phyloP scores from a whole-genome alignment of 2,329 filamentous ascomycete species.

The Periconia sp. region DNA sequence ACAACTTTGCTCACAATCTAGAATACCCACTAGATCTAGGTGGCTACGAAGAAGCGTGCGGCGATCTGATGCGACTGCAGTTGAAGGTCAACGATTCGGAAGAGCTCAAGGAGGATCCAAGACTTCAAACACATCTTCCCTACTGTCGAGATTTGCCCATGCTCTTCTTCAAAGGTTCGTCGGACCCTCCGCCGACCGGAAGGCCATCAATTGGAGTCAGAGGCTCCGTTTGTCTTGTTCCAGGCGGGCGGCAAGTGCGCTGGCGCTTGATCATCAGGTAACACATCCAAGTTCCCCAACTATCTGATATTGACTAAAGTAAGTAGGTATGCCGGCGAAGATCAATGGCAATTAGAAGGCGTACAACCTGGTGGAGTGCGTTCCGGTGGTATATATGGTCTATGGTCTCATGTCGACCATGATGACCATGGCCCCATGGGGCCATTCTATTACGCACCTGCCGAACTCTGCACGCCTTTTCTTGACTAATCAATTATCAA shows the following conservation, averaged over 20 bases:
- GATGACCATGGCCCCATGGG: conserved; percentile 25
- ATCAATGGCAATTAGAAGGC: conserved; percentile 35
- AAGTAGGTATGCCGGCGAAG: conserved; percentile 23
- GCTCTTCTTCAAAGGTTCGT: conserved; percentile 26
- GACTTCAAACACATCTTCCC: conserved; percentile 23
- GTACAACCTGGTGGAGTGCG: conserved; percentile 30
- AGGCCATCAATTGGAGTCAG: conserved; percentile 18
- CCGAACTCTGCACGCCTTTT: conserved; percentile 10
- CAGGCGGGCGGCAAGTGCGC: conserved; percentile 22
- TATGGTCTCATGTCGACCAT: conserved; percentile 28
- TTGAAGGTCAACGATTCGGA: conserved; percentile 19
- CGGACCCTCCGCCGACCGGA: conserved; percentile 12
- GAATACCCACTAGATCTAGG: conserved; percentile 20
- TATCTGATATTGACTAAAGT: neutral
- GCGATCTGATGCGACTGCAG: conserved; percentile 25
- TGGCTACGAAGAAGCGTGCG: conserved; percentile 19
- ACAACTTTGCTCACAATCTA: conserved; percentile 23
- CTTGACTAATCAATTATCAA: too few species aligned
- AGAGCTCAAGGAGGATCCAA: conserved; percentile 18
- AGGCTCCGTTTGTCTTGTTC: conserved; percentile 21
- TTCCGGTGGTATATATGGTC: conserved; percentile 29
- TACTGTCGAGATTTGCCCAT: conserved; percentile 26
- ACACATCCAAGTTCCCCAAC: too few species aligned
- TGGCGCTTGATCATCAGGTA: conserved; percentile 32
- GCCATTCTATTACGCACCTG: conserved; percentile 23